Evolutionary conservation across 352 stramenopile species (phyloP), one percentile per base, ranked within the genome.

Genomic region (Elongisporangium undulatum): DNA sequence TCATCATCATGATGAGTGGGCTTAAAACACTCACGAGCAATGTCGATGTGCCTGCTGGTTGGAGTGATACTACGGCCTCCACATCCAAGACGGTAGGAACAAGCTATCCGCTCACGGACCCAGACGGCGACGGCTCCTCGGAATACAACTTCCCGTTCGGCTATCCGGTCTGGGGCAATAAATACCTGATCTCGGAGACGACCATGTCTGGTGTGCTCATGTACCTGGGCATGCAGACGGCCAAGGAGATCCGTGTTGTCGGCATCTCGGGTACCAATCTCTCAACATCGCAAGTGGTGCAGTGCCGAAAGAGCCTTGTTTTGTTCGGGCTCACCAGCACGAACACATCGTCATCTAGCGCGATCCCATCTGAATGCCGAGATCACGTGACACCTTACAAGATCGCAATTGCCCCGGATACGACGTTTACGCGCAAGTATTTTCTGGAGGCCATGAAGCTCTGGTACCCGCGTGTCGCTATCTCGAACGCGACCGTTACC

Each of bases 31-130:
- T 90, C 0, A 83, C 75, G 5, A n/a, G 61, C 51, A 68, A 88
- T 55, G 74, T 89, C 8, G 51, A 71, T 15, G 79, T 94, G 9
- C 80, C 82, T 0, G 51, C 76, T 0, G 85, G 80, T n/a, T 92
- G 71, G 74, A 89, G 79, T 39, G 74, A 73, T 16, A 71, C 55
- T 0, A 56, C 51, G 3, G 67, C 49, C 12, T 16, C 16, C 0
- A n/a, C 53, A 0, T 56, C 63, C 41, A 53, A 58, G 1, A 69
- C 53, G 8, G 24, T 49, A 3, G 67, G 63, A 48, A 77, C 56
- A 24, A 73, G 66, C 1, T 75, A 72, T 58, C 72, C 63, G 10
- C 60, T 79, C 2, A 56, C 73, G 17, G 48, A 57, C 4, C 56
- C 55, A 0, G 29, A 17, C 6, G 56, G 53, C 0, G 58, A 51